Evolutionary conservation across 164 flowering plant species (phyloP).

Genomic region (Vitis rotundifolia): DNA sequence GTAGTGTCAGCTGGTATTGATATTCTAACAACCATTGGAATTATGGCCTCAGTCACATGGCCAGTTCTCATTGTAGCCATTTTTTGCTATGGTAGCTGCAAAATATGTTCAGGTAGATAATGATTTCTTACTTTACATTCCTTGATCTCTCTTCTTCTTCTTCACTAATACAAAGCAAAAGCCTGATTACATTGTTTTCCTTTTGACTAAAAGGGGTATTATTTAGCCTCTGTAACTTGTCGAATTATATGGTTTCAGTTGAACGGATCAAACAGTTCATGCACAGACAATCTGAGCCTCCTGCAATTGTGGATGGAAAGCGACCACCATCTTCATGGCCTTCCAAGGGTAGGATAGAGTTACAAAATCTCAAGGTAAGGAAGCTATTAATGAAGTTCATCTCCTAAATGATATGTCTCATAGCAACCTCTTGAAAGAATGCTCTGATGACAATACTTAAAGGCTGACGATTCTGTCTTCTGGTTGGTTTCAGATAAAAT

Average conservation of each 20-base stretch:
- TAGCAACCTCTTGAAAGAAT: neutral
- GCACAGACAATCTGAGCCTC: conserved; percentile 75
- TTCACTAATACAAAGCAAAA: neutral
- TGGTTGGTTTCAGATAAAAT: conserved; percentile 55
- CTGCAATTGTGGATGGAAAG: conserved; percentile 54
- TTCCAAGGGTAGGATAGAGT: conserved; percentile 59
- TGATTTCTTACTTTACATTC: neutral
- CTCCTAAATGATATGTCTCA: neutral
- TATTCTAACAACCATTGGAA: conserved; percentile 33
- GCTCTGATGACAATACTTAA: too few relatives aligned
- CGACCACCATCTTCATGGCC: conserved; percentile 89
- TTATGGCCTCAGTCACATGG: conserved; percentile 89
- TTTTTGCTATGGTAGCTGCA: conserved; percentile 39
- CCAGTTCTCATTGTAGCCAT: conserved; percentile 73
- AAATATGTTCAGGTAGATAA: conserved; percentile 64
- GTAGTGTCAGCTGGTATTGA: conserved; percentile 41
- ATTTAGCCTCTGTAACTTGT: conserved; percentile 63
- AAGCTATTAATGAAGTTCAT: neutral
- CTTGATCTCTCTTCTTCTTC: neutral
- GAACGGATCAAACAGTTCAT: conserved; percentile 88
- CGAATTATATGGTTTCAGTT: conserved; percentile 77
- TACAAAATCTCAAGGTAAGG: conserved; percentile 66
- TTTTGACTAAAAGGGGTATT: conserved; percentile 48
- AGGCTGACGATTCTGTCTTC: neutral
- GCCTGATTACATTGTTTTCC: neutral